Evolutionary conservation across 345 rosid genomes (phyloP), one percentile per base, ranked within the genome.

Genomic region (Nasturtium officinale): DNA sequence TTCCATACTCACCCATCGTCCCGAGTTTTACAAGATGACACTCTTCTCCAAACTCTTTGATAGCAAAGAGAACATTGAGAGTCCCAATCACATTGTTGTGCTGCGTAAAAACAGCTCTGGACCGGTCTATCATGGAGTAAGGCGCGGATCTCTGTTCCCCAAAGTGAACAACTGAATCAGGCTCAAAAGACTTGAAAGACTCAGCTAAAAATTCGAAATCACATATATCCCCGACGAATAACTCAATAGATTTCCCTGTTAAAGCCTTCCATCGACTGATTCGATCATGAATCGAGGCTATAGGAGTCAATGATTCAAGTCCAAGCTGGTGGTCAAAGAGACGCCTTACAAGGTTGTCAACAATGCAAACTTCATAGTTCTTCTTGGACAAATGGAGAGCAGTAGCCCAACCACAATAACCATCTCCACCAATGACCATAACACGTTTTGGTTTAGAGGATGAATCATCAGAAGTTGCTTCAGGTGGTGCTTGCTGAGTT

Each of bases 351-450:
- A 95, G 99, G 78, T 67, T 91, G 67, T 95, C 96, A 38, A 85
- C 96, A 28, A 91, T 86, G 20, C 93, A 88, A 73, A 95, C 96
- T 67, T 91, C 82, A 38, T 91, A 91, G 48, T 90, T 93, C 82
- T 83, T 89, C 54, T 83, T 87, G 65, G 97, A 95, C 37, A 91
- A 78, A 78, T 95, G 97, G 32, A 95, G 96, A 17, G 97, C 97
- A 40, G 97, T 95, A 33, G 99, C 97, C 99, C 96, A 91, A 46
- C 99, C 97, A 38, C 99, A 95, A 67, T 95, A 95, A 33, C 99
- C 99, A 74, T 95, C 97, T 71, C 99, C 99, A 47, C 99, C 99
- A 33, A 95, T 88, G 74, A 95, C 87, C 99, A 95, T 87, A 67
- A 95, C 96, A 51, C 90, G 86, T 61, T 82, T 79, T 10, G 77